Percentiles rank a stretch among this genome's conserved stretches.
These are phyloP conservation scores for Hydnomerulius pinastri DNA, from an alignment of 768 basidiomycete genomes.

Conservation along the genomic window DNA sequence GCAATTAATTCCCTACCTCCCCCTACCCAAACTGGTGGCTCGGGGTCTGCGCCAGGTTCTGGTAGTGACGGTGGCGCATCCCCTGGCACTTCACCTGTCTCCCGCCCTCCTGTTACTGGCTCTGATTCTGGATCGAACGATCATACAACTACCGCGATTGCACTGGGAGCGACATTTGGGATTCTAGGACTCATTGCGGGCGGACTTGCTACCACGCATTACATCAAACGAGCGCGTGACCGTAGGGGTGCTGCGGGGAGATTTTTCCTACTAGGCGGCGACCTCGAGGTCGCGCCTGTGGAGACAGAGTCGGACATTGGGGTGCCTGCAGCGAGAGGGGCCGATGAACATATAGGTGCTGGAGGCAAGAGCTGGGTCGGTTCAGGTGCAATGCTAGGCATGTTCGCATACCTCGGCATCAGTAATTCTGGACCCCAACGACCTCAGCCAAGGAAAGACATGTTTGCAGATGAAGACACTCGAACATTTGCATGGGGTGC, in stretches of 20 bases:
- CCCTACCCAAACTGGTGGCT: conserved; percentile 33
- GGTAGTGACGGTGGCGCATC: conserved; percentile 6
- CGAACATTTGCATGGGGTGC: conserved; percentile 42
- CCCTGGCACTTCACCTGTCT: conserved; percentile 6
- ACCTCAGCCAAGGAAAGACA: conserved; percentile 53
- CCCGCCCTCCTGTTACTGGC: conserved; percentile 18
- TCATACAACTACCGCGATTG: conserved; percentile 47
- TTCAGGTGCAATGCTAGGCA: conserved; percentile 10
- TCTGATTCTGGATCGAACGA: conserved; percentile 19
- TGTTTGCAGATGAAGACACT: conserved; percentile 78
- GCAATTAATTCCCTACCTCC: conserved; percentile 36
- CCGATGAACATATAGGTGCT: conserved; percentile 6
- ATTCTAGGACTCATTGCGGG: conserved; percentile 53
- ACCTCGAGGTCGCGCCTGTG: conserved; percentile 14
- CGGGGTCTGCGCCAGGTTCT: conserved; percentile 7
- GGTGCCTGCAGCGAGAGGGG: conserved; percentile 4
- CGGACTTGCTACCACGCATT: conserved; percentile 44
- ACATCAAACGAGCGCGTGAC: conserved; percentile 37
- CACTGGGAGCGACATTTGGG: conserved; percentile 64
- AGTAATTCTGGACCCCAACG: conserved; percentile 8
- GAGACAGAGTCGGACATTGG: conserved; percentile 7
- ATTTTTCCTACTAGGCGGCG: conserved; percentile 24
- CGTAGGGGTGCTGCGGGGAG: conserved; percentile 3
- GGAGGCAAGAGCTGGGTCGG: not conserved
- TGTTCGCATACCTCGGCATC: conserved; percentile 28